phyloP scores from a whole-genome alignment of 1,284 basidiomycete genomes.

The Salmacisia buchloeana region DNA sequence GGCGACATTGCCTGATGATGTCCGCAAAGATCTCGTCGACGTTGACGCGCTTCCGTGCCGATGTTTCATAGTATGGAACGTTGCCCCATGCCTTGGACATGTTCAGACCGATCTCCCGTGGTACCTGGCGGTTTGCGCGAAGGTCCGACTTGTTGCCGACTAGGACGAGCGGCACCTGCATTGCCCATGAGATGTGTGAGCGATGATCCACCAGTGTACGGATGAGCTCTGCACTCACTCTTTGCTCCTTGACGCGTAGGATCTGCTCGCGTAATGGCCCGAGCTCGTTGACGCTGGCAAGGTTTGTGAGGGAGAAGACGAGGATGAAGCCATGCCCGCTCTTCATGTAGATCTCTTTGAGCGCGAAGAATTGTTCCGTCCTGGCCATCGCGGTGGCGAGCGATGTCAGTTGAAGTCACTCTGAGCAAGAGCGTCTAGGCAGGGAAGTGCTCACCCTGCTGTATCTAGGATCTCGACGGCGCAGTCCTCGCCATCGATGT shows the following conservation, averaged over 20 bases:
- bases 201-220: no score
- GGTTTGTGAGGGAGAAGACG: conserved; percentile 41
- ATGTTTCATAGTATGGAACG: conserved; percentile 42
- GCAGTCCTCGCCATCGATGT: conserved; percentile 38
- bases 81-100: conserved; percentile 41
- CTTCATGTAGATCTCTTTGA: conserved; percentile 45
- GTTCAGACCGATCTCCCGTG: conserved; percentile 41
- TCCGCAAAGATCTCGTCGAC: conserved; percentile 44
- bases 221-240: conserved; percentile 15
- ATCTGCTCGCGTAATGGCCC: conserved; percentile 40
- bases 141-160: conserved; percentile 46
- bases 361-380: conserved; percentile 43
- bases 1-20: conserved; percentile 38
- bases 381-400: conserved; percentile 4
- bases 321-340: conserved; percentile 40
- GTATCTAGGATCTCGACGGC: conserved; percentile 44
- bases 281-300: conserved; percentile 41
- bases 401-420: background rate
- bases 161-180: conserved; percentile 33
- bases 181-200: background rate
- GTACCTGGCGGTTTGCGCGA: conserved; percentile 34
- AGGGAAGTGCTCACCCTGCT: conserved; percentile 26
- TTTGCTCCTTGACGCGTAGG: conserved; percentile 33
- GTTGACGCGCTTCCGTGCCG: conserved; percentile 36
- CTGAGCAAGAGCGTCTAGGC: background rate